Percentiles rank a stretch among this genome's conserved stretches.
Evolutionary conservation across 805 yeast species (phyloP).

Genomic region (Diddensiella transvaalensis): DNA sequence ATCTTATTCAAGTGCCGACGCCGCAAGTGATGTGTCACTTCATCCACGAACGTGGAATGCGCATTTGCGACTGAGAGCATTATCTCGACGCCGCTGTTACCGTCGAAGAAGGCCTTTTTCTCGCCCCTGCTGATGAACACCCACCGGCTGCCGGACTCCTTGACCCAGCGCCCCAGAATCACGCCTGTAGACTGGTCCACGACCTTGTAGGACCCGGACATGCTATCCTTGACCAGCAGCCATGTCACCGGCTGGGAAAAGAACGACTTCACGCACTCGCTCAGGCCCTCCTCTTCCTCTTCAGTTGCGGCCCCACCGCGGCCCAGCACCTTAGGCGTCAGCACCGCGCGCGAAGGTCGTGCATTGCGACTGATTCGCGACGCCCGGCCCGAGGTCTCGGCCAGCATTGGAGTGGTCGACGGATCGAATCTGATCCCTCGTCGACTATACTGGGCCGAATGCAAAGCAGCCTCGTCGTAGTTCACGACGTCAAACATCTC

Average conservation of each 20-base stretch:
- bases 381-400: neutral
- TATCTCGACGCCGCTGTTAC: neutral
- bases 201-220: slow-evolving; percentile 11
- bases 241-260: slow-evolving; percentile 23
- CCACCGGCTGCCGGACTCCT: slow-evolving; percentile 11
- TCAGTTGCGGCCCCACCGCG: neutral
- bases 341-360: neutral
- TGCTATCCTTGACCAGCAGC: slow-evolving; percentile 14
- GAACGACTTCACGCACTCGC: neutral
- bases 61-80: neutral
- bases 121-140: slow-evolving; percentile 6
- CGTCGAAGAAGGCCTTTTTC: slow-evolving; percentile 2
- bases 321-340: neutral
- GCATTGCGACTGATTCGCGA: neutral
- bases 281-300: neutral
- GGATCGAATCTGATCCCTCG: slow-evolving; percentile 4
- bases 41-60: slow-evolving; percentile 1
- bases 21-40: slow-evolving; percentile 4
- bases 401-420: neutral
- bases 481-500: neutral
- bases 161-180: slow-evolving; percentile 22
- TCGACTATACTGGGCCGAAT: neutral
- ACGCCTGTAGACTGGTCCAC: slow-evolving; percentile 22
- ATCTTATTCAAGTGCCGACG: neutral
- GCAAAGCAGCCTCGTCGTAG: slow-evolving; percentile 6